phyloP scores from a whole-genome alignment of 2,329 filamentous ascomycete genomes.

The Rhinocladiella similis region DNA sequence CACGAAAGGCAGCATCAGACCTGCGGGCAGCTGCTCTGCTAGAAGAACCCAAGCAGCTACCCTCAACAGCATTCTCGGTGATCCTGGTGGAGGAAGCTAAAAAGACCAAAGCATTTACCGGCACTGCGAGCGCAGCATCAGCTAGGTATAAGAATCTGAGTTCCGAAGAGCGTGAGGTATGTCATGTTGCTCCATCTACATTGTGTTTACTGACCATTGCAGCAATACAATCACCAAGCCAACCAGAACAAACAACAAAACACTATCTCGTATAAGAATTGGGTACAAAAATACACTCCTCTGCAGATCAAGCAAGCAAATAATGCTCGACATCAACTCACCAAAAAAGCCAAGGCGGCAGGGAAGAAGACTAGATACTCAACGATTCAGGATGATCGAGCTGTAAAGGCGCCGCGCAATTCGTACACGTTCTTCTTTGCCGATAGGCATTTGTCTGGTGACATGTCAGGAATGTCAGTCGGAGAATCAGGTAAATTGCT shows the following conservation, averaged over 20 bases:
- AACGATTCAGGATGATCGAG: conserved; percentile 55
- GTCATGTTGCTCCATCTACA: conserved; percentile 3
- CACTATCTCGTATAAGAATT: conserved; percentile 49
- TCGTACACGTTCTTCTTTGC: conserved; percentile 46
- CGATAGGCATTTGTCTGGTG: conserved; percentile 49
- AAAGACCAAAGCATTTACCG: conserved; percentile 1
- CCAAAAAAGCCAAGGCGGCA: conserved; percentile 22
- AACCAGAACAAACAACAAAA: conserved; percentile 48
- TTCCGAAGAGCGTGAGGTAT: conserved; percentile 39
- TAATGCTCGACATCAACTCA: conserved; percentile 48
- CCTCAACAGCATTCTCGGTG: conserved; percentile 31
- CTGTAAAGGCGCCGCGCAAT: conserved; percentile 44
- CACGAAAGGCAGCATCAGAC: conserved; percentile 23
- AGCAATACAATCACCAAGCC: conserved; percentile 57
- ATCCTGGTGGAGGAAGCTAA: conserved; percentile 25
- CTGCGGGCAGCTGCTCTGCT: conserved; percentile 18
- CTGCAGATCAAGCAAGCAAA: conserved; percentile 62
- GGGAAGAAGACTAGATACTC: conserved; percentile 16
- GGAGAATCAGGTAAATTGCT: conserved; percentile 45
- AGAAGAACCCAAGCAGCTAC: conserved; percentile 37
- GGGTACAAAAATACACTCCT: conserved; percentile 57
- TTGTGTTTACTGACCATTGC: conserved; percentile 7
- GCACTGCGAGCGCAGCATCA: conserved; percentile 16
- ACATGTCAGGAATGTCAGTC: conserved; percentile 49
- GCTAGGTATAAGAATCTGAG: conserved; percentile 37